Conservation (phyloP, 352 stramenopile species). For the Phytophthora tentaculata region DNA sequence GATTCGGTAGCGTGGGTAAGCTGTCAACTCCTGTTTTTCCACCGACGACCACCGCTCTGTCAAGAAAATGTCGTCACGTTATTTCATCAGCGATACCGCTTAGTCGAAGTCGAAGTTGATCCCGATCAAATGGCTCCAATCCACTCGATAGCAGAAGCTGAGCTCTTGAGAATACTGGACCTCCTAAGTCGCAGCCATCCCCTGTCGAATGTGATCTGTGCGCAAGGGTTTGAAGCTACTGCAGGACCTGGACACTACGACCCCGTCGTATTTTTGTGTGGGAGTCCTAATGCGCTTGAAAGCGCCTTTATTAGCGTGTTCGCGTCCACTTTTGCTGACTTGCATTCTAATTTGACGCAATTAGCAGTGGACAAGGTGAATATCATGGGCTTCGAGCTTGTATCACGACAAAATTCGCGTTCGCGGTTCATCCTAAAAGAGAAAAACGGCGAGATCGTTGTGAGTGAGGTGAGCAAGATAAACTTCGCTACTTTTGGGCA, state of each 20-base stretch:
- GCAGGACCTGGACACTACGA: constrained; percentile 30
- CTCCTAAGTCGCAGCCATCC: constrained; percentile 56
- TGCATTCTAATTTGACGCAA: constrained; percentile 47
- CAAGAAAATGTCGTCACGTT: constrained; percentile 62
- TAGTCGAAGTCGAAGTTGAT: constrained; percentile 33
- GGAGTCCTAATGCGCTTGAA: constrained; percentile 47
- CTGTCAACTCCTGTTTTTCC: constrained; percentile 60
- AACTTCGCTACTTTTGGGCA: constrained; percentile 69
- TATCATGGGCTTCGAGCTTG: constrained; percentile 59
- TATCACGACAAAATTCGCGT: constrained; percentile 52
- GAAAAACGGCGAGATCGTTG: constrained; percentile 22
- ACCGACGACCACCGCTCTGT: constrained; percentile 58
- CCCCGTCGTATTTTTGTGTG: constrained; percentile 46
- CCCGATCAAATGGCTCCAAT: constrained; percentile 35
- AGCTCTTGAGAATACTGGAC: constrained; percentile 53
- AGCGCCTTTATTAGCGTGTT: constrained; percentile 51
- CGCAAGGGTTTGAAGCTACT: constrained; percentile 52
- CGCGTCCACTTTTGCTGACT: constrained; percentile 36
- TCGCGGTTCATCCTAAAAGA: constrained; percentile 39
- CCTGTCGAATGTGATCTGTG: constrained; percentile 42
- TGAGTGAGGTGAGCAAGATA: constrained; percentile 34
- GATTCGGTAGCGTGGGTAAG: constrained; percentile 63
- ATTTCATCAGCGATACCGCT: constrained; percentile 52
- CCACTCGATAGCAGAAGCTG: constrained; percentile 56
- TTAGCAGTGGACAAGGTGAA: constrained; percentile 56